Percentiles rank a stretch among this genome's conserved stretches.
phyloP scores from a whole-genome alignment of 2,329 filamentous ascomycete species.

The Thielaviopsis populi region DNA sequence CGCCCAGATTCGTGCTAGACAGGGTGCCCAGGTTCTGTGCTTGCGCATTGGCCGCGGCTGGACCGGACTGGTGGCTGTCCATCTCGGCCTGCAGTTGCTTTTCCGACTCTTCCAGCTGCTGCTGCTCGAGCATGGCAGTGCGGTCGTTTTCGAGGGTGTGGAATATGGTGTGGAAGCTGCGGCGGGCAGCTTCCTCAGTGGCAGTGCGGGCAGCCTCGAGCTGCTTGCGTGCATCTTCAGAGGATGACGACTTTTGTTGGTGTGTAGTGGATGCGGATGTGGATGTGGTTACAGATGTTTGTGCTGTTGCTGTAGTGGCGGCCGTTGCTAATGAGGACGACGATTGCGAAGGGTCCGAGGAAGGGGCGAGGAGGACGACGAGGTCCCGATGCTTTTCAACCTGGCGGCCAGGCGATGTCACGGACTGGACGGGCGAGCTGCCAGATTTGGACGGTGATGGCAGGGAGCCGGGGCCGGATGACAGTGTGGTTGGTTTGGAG shows the following conservation, averaged over 20 bases:
- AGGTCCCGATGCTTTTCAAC: constrained; percentile 14
- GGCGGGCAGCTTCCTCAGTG: constrained; percentile 76
- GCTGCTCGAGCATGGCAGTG: constrained; percentile 93
- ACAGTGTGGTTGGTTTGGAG: constrained; percentile 28
- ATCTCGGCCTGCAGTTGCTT: constrained; percentile 93
- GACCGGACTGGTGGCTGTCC: constrained; percentile 46
- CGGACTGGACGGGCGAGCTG: constrained; percentile 49
- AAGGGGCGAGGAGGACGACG: constrained; percentile 11
- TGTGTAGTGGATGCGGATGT: constrained; percentile 24
- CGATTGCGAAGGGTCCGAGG: constrained; percentile 3
- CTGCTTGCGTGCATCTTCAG: constrained; percentile 83
- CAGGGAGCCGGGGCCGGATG: constrained; percentile 40
- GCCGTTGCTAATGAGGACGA: neutral
- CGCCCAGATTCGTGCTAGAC: constrained; percentile 85
- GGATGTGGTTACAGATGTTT: constrained; percentile 29
- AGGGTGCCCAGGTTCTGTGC: constrained; percentile 47
- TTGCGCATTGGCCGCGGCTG: constrained; percentile 38
- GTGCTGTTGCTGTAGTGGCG: neutral
- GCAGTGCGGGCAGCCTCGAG: constrained; percentile 83
- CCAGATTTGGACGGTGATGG: constrained; percentile 57
- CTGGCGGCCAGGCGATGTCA: constrained; percentile 36
- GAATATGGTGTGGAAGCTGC: constrained; percentile 84
- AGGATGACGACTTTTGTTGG: constrained; percentile 46
- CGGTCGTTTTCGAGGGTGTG: constrained; percentile 91
- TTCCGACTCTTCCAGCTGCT: constrained; percentile 91